Evolutionary conservation across 1,284 basidiomycete genomes (phyloP).

Genomic region (Pyrrhoderma noxium): DNA sequence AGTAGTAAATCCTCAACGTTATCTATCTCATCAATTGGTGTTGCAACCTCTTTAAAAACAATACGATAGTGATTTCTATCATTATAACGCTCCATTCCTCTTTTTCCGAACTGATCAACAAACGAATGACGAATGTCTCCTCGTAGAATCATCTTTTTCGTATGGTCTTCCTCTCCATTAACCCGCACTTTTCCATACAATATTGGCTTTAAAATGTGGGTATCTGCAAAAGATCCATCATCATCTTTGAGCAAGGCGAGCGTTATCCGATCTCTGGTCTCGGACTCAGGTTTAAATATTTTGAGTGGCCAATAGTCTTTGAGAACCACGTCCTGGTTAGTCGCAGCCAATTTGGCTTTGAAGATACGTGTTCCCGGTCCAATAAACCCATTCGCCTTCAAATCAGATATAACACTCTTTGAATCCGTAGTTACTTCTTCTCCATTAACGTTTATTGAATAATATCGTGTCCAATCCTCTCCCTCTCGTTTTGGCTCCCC

Average conservation of each 20-base stretch:
- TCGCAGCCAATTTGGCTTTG: neutral
- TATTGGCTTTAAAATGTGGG: neutral
- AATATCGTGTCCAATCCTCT: neutral
- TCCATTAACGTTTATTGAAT: too few relatives aligned
- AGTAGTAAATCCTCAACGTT: too few relatives aligned
- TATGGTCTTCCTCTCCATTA: conserved; percentile 2
- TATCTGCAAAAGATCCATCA: neutral
- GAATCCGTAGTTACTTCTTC: neutral
- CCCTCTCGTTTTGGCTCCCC: neutral
- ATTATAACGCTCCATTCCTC: neutral
- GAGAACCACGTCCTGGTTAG: neutral
- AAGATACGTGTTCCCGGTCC: neutral
- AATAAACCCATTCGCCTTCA: neutral
- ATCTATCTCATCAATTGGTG: too few relatives aligned
- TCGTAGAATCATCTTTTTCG: conserved; percentile 2
- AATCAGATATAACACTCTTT: neutral
- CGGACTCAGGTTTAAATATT: neutral
- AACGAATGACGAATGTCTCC: neutral
- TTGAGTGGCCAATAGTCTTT: neutral
- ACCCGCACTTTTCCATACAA: neutral
- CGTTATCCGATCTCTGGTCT: neutral
- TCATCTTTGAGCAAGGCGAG: neutral
- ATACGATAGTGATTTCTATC: conserved; percentile 4
- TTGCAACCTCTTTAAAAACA: neutral
- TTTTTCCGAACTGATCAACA: neutral